A percentile compares a stretch with the other conserved stretches of the same genome.
Conservation (phyloP, 129 eudicot species). For the Calendula officinalis region DNA sequence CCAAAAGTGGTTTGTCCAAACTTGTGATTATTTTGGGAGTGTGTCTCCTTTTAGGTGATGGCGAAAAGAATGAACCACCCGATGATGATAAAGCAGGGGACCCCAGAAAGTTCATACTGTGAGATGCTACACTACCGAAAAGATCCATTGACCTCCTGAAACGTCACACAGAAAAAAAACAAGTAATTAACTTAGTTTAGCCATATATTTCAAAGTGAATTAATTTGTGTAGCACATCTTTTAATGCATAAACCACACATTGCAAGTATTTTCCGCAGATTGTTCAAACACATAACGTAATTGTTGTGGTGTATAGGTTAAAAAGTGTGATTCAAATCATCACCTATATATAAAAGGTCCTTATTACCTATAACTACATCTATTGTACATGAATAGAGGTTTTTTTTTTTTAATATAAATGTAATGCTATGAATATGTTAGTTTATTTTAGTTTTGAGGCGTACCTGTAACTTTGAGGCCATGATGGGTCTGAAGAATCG, state of each 20-base stretch:
- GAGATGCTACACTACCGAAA: conserved; percentile 23
- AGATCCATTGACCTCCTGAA: conserved; percentile 32
- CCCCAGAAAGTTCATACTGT: conserved; percentile 24
- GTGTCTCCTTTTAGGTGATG: conserved; percentile 56
- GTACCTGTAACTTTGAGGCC: conserved; percentile 39
- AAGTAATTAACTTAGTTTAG: not conserved
- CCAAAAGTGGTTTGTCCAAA: conserved; percentile 52
- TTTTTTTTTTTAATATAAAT: too few relatives aligned
- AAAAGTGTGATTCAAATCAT: too few relatives aligned
- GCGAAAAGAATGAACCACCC: conserved; percentile 6
- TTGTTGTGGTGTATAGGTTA: too few relatives aligned
- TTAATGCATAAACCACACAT: too few relatives aligned
- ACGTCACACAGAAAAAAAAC: not conserved
- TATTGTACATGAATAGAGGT: too few relatives aligned
- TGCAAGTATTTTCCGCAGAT: too few relatives aligned
- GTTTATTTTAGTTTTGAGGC: not conserved
- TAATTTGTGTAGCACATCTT: too few relatives aligned
- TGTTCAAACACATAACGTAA: too few relatives aligned
- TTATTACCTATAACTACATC: too few relatives aligned
- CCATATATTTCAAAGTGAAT: too few relatives aligned
- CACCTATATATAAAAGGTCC: too few relatives aligned
- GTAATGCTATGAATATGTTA: not conserved
- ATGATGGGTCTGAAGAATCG: conserved; percentile 35
- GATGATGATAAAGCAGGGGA: conserved; percentile 18
- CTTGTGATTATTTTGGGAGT: conserved; percentile 40